Conservation (phyloP, 768 basidiomycete species). For the Panaeolus papilionaceus region DNA sequence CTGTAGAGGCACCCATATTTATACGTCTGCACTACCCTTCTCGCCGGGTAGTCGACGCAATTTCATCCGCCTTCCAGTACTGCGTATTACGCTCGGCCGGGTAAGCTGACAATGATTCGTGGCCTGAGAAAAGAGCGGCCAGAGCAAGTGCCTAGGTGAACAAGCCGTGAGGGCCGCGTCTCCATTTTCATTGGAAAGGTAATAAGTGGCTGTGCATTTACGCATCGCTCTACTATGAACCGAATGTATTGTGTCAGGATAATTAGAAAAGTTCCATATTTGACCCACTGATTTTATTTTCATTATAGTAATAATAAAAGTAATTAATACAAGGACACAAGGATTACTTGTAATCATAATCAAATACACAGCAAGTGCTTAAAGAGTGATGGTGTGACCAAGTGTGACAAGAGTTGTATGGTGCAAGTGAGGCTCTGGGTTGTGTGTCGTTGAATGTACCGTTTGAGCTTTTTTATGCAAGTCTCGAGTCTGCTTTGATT, state of each 20-base stretch:
- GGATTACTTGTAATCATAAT: too few species aligned
- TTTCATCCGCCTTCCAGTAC: not conserved
- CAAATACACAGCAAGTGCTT: not conserved
- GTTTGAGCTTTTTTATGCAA: conserved; percentile 8
- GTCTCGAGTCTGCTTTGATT: conserved; percentile 12
- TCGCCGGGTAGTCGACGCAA: conserved; percentile 1
- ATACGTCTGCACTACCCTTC: not conserved
- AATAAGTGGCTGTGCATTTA: not conserved
- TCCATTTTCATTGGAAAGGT: not conserved
- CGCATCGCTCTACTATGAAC: not conserved
- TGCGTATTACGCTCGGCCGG: not conserved
- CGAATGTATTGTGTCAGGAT: too few species aligned
- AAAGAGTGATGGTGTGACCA: not conserved
- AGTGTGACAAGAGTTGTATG: conserved; percentile 8
- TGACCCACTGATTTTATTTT: too few species aligned
- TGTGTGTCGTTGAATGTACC: not conserved
- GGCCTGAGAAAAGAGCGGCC: too few species aligned
- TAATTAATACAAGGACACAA: too few species aligned
- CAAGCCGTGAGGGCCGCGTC: conserved; percentile 1
- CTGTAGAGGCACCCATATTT: not conserved
- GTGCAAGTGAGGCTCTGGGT: conserved; percentile 2
- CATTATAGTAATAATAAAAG: too few species aligned
- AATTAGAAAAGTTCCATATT: too few species aligned
- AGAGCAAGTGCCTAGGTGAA: not conserved
- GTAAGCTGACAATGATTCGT: not conserved